Evolutionary conservation across 257 asterid species (phyloP).

Genomic region (Nicotiana otophora): DNA sequence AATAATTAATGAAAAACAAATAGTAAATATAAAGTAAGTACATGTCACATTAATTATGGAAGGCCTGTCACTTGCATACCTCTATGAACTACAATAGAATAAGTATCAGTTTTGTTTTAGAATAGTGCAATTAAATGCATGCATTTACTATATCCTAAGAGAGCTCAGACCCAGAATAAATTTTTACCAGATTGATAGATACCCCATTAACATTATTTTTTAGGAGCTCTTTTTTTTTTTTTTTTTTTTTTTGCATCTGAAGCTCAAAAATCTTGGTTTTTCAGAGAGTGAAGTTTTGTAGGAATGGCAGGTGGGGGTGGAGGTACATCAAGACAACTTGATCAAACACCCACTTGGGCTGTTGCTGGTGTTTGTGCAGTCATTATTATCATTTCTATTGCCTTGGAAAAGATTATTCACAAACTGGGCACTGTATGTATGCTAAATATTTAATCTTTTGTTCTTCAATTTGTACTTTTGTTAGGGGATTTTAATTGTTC

Average conservation of each 20-base stretch:
- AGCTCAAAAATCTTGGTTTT: neutral
- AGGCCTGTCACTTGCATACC: neutral
- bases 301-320: constrained; percentile 48
- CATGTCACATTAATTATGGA: neutral
- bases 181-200: neutral
- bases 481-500: neutral
- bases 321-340: constrained; percentile 38
- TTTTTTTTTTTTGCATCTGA: neutral
- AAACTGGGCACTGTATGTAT: constrained; percentile 59
- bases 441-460: neutral
- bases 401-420: constrained; percentile 69
- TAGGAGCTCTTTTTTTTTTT: neutral
- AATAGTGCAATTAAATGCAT: neutral
- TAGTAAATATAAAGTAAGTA: neutral
- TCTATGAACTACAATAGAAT: neutral
- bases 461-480: neutral
- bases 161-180: neutral
- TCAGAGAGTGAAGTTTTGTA: neutral
- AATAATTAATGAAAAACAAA: neutral
- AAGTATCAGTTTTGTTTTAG: neutral
- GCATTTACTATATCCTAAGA: neutral
- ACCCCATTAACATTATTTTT: neutral
- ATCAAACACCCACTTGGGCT: constrained; percentile 90
- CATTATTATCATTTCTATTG: constrained; percentile 65
- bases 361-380: constrained; percentile 79